Evolutionary conservation across 169 alveolate species (phyloP), one percentile per base, ranked within the genome.

Genomic region (Theileria sp.): DNA sequence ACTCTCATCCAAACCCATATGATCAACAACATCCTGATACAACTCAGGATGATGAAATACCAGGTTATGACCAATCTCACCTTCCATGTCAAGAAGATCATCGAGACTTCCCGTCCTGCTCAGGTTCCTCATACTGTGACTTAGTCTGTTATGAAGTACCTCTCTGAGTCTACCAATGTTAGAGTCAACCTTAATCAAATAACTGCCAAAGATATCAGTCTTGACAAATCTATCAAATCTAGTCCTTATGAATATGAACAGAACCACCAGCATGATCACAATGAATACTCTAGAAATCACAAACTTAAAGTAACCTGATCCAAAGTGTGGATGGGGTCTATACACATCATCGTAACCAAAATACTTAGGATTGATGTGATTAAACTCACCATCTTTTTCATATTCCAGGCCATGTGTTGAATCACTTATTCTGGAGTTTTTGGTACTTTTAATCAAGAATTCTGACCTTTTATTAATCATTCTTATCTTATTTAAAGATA

Each of bases 221-320:
- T 25, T 25, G 36, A 58, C 36, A 25, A 21, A 58, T 21, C 67
- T 58, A 8, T 58, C 67, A 25, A 58, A 58, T 25, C 67, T 9
- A 19, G 34, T 58, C 67, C 67, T 58, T 25, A 58, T 58, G 67
- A 58, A 58, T 25, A 58, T 58, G 67, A 58, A 58, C 67, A 58
- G 10, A 17, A 58, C 10, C 67, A 25, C 19, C 67, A 58, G 67
- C 0, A 25, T 8, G 13, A 58, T 21, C n/a, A 58, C 67, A 19
- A 15, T 25, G 28, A 58, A 25, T 8, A 19, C 67, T 58, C 67
- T 58, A 15, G 28, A 6, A 9, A 58, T 9, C n/a, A 58, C 32
- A 25, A 58, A 58, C 32, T 58, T 58, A 8, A 21, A 58, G 67
- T 21, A 58, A 6, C 67, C 67, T 25, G 67, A 25, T 8, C 67